Percentiles rank a stretch among this genome's conserved stretches.
These are phyloP conservation scores for Starmerella roubikii DNA, from an alignment of 805 yeast species.

Conservation along the genomic window DNA sequence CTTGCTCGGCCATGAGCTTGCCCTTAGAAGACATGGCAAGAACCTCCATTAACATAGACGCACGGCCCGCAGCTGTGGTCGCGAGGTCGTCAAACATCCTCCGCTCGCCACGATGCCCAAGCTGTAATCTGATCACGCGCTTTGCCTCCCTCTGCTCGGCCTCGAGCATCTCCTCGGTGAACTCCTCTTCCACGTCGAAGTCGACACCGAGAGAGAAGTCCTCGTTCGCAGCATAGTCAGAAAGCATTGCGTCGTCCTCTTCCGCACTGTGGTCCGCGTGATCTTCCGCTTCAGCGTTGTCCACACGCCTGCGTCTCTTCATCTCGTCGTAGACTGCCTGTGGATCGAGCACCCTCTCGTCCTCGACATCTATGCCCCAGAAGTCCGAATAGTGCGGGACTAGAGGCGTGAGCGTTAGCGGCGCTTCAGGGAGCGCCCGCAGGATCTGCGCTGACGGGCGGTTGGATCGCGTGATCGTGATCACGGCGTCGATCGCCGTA, in stretches of 20 bases:
- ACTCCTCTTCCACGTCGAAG: conserved; percentile 3
- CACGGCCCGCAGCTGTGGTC: conserved; percentile 4
- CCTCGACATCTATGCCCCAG: conserved; percentile 3
- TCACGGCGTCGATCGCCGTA: conserved; percentile 13
- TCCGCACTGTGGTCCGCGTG: conserved; percentile 1
- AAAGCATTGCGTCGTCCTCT: conserved; percentile 1
- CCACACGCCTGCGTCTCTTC: conserved; percentile 9
- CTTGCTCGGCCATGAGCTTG: conserved; percentile 6
- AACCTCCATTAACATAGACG: conserved; percentile 16
- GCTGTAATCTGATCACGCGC: conserved; percentile 2
- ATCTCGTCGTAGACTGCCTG: conserved; percentile 11
- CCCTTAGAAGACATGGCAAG: conserved; percentile 12
- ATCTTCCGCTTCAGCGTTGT: not conserved
- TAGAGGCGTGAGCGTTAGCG: not conserved
- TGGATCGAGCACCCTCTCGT: conserved; percentile 12
- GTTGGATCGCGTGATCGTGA: conserved; percentile 3
- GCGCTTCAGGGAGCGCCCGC: conserved; percentile 1
- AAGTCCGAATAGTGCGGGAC: not conserved
- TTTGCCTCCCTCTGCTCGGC: conserved; percentile 9
- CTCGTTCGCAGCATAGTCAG: conserved; percentile 1
- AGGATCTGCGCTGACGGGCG: conserved; percentile 3
- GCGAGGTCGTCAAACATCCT: conserved; percentile 10
- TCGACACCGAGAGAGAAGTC: not conserved
- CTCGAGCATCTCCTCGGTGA: conserved; percentile 10
- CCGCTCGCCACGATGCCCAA: conserved; percentile 2